Evolutionary conservation across 164 flowering plant genomes (phyloP), one percentile per base, ranked within the genome.

Genomic region (Macadamia tetraphylla): DNA sequence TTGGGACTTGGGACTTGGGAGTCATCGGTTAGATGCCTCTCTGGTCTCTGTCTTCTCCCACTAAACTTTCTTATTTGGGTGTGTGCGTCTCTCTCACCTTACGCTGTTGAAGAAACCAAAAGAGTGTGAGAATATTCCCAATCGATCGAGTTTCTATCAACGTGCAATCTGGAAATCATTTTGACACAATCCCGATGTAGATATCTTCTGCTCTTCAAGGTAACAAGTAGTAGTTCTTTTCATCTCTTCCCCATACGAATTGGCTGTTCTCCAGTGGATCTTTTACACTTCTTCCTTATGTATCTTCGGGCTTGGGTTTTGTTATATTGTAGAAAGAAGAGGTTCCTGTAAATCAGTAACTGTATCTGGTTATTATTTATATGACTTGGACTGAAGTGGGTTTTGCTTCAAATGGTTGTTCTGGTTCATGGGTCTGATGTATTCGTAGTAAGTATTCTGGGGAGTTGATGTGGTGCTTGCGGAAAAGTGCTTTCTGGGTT

Each of bases 381-480:
- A 29, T 43, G 65, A 60, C 63, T 58, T 49, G 63, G 70, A 62
- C 64, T 80, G 52, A 59, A 65, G 9, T 64, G 70, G 72, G 59
- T 66, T 42, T 55, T 74, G 76, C 72, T 79, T 70, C 75, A 58
- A 72, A 72, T 79, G 79, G 73, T 74, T 49, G 65, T 58, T 70
- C 58, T 68, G 68, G 69, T 69, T 52, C 9, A 64, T 69, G 68
- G 60, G 42, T 72, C 70, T 76, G 66, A 59, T 65, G 64, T 64
- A 60, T 64, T 68, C 70, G 58, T 56, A 62, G 61, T 18, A 62
- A 29, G 35, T 63, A 29, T 69, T 65, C 49, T 53, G 30, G 55
- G 40, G 48, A 17, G 43, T 6, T 55, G 40, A 65, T 67, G 40
- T 35, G 40, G 40, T 35, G 40, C 4, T 1, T 35, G 40, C 3